Evolutionary conservation across 1,139 yeast species (phyloP).

Genomic region (Taphrina betulina): DNA sequence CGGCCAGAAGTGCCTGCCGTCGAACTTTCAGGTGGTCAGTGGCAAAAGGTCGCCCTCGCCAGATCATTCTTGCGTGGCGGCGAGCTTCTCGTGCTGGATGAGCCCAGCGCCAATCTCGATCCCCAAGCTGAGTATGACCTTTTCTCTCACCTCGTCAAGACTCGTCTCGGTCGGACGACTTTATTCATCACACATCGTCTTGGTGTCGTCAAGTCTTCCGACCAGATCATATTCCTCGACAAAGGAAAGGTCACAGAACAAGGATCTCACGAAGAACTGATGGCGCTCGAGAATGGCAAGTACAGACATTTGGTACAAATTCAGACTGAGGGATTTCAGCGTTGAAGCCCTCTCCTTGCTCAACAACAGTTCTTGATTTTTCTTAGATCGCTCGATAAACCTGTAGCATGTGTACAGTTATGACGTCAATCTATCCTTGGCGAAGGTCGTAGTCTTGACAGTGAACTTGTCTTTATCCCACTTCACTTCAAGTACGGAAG

Average conservation of each 20-base stretch:
- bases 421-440: too few species aligned
- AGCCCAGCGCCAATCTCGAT: conserved; percentile 97
- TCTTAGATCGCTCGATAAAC: too few species aligned
- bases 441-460: too few species aligned
- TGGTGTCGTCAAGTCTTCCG: conserved; percentile 90
- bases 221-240: conserved; percentile 80
- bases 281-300: conserved; percentile 51
- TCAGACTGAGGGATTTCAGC: conserved; percentile 18
- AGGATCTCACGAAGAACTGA: conserved; percentile 70
- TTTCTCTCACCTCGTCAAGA: conserved; percentile 68
- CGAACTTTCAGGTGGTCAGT: conserved; percentile 27
- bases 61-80: conserved; percentile 21
- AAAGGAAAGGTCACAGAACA: conserved; percentile 84
- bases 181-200: conserved; percentile 93
- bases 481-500: too few species aligned
- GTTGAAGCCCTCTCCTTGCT: too few species aligned
- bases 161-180: conserved; percentile 69
- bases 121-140: conserved; percentile 70
- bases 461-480: too few species aligned
- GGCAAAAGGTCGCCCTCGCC: conserved; percentile 30
- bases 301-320: conserved; percentile 8
- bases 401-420: too few species aligned
- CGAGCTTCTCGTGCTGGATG: conserved; percentile 73
- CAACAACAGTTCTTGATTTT: not conserved
- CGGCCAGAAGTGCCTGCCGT: not conserved